These are phyloP conservation scores for Cymodocea nodosa DNA, from an alignment of 116 monocot genomes.

Conservation along the genomic window DNA sequence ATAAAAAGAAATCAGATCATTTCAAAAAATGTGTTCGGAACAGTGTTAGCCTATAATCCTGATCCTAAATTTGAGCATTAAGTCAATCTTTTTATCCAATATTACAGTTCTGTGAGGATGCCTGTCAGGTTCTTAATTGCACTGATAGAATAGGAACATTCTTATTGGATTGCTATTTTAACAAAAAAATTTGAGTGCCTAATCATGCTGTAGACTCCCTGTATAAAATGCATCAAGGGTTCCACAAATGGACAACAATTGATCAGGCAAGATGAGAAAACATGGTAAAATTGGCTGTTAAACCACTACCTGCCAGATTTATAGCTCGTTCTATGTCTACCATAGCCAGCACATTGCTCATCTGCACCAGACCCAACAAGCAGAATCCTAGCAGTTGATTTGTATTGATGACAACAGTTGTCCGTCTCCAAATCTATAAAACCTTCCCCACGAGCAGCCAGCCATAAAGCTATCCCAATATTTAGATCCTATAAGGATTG, in stretches of 20 bases:
- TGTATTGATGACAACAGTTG: conserved; percentile 28
- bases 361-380: conserved; percentile 97
- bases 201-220: background rate
- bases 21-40: too few species aligned
- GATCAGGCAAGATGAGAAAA: background rate
- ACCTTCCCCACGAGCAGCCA: conserved; percentile 91
- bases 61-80: too few species aligned
- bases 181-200: too few species aligned
- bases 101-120: too few species aligned
- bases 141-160: too few species aligned
- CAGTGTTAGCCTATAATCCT: too few species aligned
- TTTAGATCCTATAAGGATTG: conserved; percentile 72
- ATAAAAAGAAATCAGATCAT: too few species aligned
- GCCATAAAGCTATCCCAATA: conserved; percentile 87
- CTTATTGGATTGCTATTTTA: too few species aligned
- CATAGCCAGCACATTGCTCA: conserved; percentile 99
- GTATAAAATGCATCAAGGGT: conserved; percentile 3
- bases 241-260: background rate
- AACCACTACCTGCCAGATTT: conserved; percentile 52
- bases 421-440: conserved; percentile 49
- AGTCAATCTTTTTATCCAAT: too few species aligned
- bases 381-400: conserved; percentile 59
- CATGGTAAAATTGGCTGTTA: background rate
- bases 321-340: conserved; percentile 78
- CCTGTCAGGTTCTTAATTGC: too few species aligned